These are phyloP conservation scores for Chlamydomonas sp. DNA, from an alignment of 139 green algal species.

Conservation along the genomic window DNA sequence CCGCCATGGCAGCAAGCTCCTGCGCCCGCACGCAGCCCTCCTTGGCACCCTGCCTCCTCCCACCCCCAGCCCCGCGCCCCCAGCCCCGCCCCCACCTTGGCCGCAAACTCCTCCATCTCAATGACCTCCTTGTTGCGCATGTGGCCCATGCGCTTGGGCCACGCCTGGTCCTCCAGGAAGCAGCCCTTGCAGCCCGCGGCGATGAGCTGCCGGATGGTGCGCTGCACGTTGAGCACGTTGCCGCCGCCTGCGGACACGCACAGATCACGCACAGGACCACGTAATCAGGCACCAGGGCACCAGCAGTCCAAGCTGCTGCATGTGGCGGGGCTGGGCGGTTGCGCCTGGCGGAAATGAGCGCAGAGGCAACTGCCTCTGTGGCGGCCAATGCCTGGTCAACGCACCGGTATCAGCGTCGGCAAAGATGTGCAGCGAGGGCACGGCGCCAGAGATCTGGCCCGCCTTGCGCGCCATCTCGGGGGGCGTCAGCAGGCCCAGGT, in stretches of 20 bases:
- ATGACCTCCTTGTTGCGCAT: slow-evolving; percentile 77
- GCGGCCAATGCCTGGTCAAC: neutral
- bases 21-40: neutral
- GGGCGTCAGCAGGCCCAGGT: slow-evolving; percentile 79
- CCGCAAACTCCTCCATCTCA: slow-evolving; percentile 69
- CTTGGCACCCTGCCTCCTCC: neutral
- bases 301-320: neutral
- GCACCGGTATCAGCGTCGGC: slow-evolving; percentile 83
- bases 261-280: neutral
- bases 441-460: slow-evolving; percentile 64
- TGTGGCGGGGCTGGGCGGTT: neutral
- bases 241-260: slow-evolving; percentile 65
- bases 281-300: neutral
- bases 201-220: slow-evolving; percentile 86
- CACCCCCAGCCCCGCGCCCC: neutral
- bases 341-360: neutral
- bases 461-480: slow-evolving; percentile 80
- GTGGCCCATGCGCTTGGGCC: slow-evolving; percentile 75
- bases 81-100: slow-evolving; percentile 52
- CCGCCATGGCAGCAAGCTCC: neutral
- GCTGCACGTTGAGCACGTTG: slow-evolving; percentile 86
- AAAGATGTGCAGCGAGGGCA: slow-evolving; percentile 69
- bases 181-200: slow-evolving; percentile 72
- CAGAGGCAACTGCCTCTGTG: neutral
- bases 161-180: slow-evolving; percentile 85